Conservation (phyloP, 257 asterid species). For the Petunia axillaris region DNA sequence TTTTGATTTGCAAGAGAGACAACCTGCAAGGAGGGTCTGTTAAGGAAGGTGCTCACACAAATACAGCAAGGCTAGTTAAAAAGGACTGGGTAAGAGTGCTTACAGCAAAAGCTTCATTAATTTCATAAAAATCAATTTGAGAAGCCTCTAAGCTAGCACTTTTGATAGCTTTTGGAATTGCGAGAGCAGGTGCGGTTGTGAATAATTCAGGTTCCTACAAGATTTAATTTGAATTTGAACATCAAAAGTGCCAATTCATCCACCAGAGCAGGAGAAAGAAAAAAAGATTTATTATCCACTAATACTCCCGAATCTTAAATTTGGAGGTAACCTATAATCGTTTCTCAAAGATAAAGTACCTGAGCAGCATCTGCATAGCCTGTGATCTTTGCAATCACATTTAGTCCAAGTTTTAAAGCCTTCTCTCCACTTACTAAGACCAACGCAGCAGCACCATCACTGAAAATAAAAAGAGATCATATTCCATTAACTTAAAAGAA, state of each 20-base stretch:
- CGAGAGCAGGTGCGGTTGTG: conserved; percentile 93
- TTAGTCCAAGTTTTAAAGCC: conserved; percentile 79
- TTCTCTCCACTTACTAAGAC: conserved; percentile 93
- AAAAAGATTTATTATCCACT: background rate
- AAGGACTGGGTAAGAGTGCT: conserved; percentile 29
- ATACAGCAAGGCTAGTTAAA: background rate
- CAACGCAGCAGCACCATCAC: conserved; percentile 99
- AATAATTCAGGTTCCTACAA: conserved; percentile 93
- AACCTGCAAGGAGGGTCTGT: conserved; percentile 56
- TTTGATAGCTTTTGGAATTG: conserved; percentile 91
- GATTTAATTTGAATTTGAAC: conserved; percentile 23
- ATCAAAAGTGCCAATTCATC: conserved; percentile 3
- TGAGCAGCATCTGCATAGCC: conserved; percentile 99
- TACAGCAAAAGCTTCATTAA: conserved; percentile 98
- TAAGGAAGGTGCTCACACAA: conserved; percentile 18
- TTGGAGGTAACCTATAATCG: background rate
- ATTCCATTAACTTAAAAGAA: conserved; percentile 26
- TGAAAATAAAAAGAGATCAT: conserved; percentile 41
- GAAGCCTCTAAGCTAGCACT: conserved; percentile 86
- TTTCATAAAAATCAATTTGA: conserved; percentile 85
- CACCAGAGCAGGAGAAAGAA: conserved; percentile 12
- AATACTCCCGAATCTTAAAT: background rate
- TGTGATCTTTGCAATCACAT: conserved; percentile 78
- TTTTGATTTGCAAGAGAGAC: conserved; percentile 98
- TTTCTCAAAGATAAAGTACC: conserved; percentile 43